A percentile compares a stretch with the other conserved stretches of the same genome.
These are phyloP conservation scores for Coccomyxa sp. DNA, from an alignment of 139 green algal species.

Conservation along the genomic window DNA sequence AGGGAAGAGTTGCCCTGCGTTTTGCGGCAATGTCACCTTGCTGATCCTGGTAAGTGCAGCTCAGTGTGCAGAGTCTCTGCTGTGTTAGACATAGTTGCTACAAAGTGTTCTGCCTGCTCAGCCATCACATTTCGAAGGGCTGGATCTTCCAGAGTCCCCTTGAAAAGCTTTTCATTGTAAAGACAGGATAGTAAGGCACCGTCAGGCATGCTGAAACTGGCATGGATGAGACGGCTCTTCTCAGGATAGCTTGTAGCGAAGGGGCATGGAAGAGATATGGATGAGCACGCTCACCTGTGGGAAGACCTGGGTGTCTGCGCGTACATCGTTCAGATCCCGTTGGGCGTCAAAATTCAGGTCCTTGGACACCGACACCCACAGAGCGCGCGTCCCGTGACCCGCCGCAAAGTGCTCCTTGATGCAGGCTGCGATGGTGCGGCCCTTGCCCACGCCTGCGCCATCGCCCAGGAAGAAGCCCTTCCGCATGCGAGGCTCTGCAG, in stretches of 20 bases:
- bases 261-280: background rate
- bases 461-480: constrained; percentile 84
- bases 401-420: constrained; percentile 39
- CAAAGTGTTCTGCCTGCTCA: no score
- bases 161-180: no score
- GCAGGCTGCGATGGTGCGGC: constrained; percentile 64
- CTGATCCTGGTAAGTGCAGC: no score
- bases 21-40: no score
- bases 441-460: constrained; percentile 78
- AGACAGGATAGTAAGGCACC: no score
- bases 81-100: no score
- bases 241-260: background rate
- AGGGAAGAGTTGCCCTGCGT: constrained; percentile 25
- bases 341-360: constrained; percentile 72
- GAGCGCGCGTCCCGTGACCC: constrained; percentile 31
- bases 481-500: no score
- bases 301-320: constrained; percentile 38
- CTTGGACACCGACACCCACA: constrained; percentile 77
- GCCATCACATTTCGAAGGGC: no score
- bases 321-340: constrained; percentile 75
- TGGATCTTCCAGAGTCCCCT: no score
- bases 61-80: no score
- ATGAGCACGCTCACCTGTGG: constrained; percentile 31
- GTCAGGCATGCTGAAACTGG: no score
- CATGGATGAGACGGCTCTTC: no score